Base-by-base conservation (phyloP, 495 filamentous ascomycete genomes). In the Annulohypoxylon nitens region DNA sequence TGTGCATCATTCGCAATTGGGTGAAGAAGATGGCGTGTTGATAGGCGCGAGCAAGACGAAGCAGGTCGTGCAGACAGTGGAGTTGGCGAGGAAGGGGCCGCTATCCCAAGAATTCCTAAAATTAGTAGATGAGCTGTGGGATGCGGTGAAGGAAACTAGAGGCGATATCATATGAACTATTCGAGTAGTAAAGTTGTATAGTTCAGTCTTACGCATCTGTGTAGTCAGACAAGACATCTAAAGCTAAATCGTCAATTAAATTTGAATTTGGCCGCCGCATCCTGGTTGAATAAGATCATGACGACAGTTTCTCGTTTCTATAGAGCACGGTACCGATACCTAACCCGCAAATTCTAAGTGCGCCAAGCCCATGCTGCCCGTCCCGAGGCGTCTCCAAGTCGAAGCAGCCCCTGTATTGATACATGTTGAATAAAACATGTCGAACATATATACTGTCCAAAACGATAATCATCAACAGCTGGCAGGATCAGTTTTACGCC, bases 11-110 rank as follows among this genome's bases (percentile, higher is more conserved):
- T 87, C 85, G 4, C 74, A 70, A 8, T 71, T 91, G 47, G 82
- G 80, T 0, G 79, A 76, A 0, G 83, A 85, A 30, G 88, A 92
- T 79, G 87, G 76, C 1, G 64, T 90, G 3, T 81, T 90, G 18
- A 45, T 89, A 37, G 89, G 89, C 0, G 83, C 86, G 0, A 85
- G 82, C 45, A 83, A 67, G 45, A n/a, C 73, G 1, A 55, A 74
- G 43, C 89, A 91, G 74, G 51, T 91, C 14, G 74, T 82, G 26
- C 75, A 88, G 76, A 90, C 86, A 0, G 68, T 90, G 20, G 73
- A 67, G 25, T 71, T 74, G 4, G 67, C 87, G 4, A 79, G 80
- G 39, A 82, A 82, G 37, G 90, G 88, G 1, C 84, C 87, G 45
- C 69, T 77, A 51, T 8, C 69, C 12, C 65, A 70, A 6, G 50